A percentile compares a stretch with the other conserved stretches of the same genome.
Conservation (phyloP, 805 yeast species). For the Zygosaccharomyces pseudorouxii region DNA sequence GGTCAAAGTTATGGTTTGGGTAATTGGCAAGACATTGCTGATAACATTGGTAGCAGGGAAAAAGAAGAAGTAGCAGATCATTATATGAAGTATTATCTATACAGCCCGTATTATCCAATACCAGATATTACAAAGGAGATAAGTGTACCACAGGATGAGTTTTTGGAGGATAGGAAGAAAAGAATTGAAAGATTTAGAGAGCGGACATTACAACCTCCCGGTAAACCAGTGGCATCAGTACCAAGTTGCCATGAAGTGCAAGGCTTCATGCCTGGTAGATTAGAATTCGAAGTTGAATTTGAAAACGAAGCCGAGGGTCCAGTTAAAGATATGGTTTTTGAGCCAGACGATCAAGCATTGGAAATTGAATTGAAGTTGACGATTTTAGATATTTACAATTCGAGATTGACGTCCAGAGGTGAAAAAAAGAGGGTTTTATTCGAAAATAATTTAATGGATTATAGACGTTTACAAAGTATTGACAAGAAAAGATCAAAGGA, state of each 20-base stretch:
- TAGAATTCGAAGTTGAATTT: constrained; percentile 93
- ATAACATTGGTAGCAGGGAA: constrained; percentile 86
- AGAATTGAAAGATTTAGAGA: constrained; percentile 71
- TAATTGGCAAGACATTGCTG: constrained; percentile 97
- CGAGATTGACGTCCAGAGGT: constrained; percentile 84
- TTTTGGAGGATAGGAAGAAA: constrained; percentile 59
- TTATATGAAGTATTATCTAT: constrained; percentile 65
- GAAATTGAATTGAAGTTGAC: constrained; percentile 89
- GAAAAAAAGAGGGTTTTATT: constrained; percentile 83
- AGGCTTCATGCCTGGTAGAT: constrained; percentile 97
- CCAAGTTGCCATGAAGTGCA: constrained; percentile 97
- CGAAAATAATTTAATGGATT: constrained; percentile 74
- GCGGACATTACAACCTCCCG: constrained; percentile 76
- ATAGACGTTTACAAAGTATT: constrained; percentile 68
- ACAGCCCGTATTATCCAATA: constrained; percentile 73
- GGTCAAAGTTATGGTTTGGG: constrained; percentile 90
- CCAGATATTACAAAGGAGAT: constrained; percentile 80
- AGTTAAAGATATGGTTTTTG: constrained; percentile 92
- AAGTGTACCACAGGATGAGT: constrained; percentile 59
- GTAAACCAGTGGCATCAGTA: constrained; percentile 84
- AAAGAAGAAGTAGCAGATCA: constrained; percentile 90
- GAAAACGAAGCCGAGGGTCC: constrained; percentile 96
- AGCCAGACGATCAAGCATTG: constrained; percentile 81
- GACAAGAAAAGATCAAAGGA: constrained; percentile 88
- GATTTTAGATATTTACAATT: constrained; percentile 82